Conservation (phyloP, 78 protist species). For the Tieghemostelium lacteum region DNA sequence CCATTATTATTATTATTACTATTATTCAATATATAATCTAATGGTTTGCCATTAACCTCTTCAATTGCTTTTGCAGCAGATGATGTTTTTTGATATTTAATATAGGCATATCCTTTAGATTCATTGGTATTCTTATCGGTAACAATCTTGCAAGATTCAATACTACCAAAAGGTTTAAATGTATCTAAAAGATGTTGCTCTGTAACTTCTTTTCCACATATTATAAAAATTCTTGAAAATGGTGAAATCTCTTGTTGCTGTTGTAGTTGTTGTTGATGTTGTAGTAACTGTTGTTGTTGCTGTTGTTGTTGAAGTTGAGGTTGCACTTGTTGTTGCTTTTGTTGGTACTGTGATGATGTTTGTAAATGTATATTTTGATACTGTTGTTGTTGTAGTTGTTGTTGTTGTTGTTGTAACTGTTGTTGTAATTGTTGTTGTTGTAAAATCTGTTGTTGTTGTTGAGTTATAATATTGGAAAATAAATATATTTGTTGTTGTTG, state of each 20-base stretch:
- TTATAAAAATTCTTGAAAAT: constrained; percentile 28
- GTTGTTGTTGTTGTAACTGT: background rate
- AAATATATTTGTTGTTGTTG: no score
- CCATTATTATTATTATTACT: background rate
- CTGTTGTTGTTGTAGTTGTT: background rate
- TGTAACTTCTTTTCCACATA: constrained; percentile 4
- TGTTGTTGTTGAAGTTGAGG: background rate
- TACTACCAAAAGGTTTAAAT: constrained; percentile 3
- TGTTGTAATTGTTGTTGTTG: background rate
- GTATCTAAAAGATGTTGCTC: background rate
- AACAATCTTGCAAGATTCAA: constrained; percentile 20
- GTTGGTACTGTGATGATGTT: background rate
- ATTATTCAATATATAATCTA: background rate
- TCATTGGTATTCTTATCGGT: constrained; percentile 24
- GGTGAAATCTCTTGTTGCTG: constrained; percentile 13
- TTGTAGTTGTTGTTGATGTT: background rate
- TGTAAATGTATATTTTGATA: background rate
- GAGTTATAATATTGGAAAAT: no score
- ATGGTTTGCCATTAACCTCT: constrained; percentile 48
- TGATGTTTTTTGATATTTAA: constrained; percentile 25
- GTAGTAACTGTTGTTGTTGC: background rate
- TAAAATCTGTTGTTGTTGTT: background rate
- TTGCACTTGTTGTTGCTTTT: background rate
- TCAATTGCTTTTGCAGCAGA: constrained; percentile 68
- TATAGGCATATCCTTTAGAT: constrained; percentile 31